Evolutionary conservation across 331 rosid species (phyloP), one percentile per base, ranked within the genome.

Genomic region (Pyracantha coccinea): DNA sequence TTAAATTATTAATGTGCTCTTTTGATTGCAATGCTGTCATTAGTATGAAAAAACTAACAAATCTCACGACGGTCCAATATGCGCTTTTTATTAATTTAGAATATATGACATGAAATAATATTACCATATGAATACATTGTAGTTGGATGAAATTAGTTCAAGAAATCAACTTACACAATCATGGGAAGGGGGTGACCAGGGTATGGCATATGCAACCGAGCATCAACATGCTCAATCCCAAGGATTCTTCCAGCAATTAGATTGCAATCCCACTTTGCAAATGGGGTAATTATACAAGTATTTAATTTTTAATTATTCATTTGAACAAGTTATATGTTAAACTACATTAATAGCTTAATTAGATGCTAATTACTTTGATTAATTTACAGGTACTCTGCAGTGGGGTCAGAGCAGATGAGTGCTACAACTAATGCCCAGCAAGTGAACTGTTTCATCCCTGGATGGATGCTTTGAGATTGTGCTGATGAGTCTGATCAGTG

Each of bases 221-320:
- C 88, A 79, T 83, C 96, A 87, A 17, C 89, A 79, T 85, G 87
- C 90, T 65, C 91, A 85, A 62, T 81, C 98, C 72, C 94, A 93
- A 75, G 92, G 88, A 57, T 88, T 93, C 60, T 91, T 93, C 84
- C 97, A 91, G 83, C 91, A 96, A 57, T 85, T 93, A 59, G 98
- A 93, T 9, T 91, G 97, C 87, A 93, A 91, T 29, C 97, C 98
- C 71, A 84, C 97, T 69, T 82, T 93, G 86, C 96, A 91, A 83
- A 93, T 93, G 23, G 98, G 98, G 97, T 93, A 83, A 76, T 27
- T 64, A 9, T 6, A 7, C 41, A 8, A 33, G 41, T 8, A 53
- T 27, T 13, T 21, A 12, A 25, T 10, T 24, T 60, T 24, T 45
- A 41, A 38, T 44, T 8, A 11, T n/a, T 4, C 24, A 19, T 31